These are phyloP conservation scores for Quercus tomentella DNA, from an alignment of 331 rosid species.

Conservation along the genomic window DNA sequence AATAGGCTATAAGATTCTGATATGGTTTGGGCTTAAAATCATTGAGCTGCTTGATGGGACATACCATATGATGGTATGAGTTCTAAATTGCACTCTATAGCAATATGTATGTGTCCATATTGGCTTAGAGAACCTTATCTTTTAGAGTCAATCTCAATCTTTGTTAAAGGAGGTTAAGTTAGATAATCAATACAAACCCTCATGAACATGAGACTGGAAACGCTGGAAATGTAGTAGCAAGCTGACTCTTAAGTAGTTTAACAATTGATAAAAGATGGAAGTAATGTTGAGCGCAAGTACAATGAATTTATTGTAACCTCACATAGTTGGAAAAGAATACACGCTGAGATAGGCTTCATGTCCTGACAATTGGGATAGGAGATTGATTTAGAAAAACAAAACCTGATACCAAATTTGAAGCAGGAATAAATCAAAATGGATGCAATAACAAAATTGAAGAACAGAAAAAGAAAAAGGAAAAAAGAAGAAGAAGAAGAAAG, in stretches of 20 bases:
- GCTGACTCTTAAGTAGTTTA: background rate
- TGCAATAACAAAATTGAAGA: no score
- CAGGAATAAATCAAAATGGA: no score
- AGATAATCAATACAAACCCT: background rate
- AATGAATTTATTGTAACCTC: background rate
- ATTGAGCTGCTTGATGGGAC: no score
- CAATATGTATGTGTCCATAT: background rate
- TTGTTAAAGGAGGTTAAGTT: background rate
- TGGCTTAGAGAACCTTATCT: background rate
- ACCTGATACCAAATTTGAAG: no score
- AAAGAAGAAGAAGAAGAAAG: no score
- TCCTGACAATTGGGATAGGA: background rate
- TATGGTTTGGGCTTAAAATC: no score
- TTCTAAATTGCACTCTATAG: no score
- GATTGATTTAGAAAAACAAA: background rate
- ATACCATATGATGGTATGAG: no score
- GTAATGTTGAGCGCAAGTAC: background rate
- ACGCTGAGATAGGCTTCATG: background rate
- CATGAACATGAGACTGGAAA: background rate
- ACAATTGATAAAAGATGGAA: background rate
- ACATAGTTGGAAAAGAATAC: background rate
- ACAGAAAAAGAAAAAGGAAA: no score
- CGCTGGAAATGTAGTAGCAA: background rate
- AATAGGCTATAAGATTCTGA: background rate
- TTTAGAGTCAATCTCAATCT: background rate